A percentile compares a stretch with the other conserved stretches of the same genome.
phyloP scores from a whole-genome alignment of 768 basidiomycete genomes.

The Neoboletus magnificus region DNA sequence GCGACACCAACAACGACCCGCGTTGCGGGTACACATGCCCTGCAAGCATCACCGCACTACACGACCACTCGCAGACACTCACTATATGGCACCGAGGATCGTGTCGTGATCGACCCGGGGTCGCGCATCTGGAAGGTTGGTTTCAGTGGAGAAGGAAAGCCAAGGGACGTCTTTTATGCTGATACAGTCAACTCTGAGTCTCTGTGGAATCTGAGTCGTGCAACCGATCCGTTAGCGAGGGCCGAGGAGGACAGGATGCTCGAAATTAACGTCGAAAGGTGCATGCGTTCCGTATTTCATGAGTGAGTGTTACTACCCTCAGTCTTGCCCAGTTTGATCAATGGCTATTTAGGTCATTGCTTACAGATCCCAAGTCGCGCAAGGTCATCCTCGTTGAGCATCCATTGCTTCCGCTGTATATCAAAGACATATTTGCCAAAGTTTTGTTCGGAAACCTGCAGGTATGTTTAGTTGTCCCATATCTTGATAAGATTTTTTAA shows the following conservation, averaged over 20 bases:
- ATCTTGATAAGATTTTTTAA: neutral
- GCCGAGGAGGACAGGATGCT: conserved; percentile 74
- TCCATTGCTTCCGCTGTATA: conserved; percentile 76
- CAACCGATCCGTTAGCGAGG: conserved; percentile 50
- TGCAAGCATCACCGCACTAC: conserved; percentile 81
- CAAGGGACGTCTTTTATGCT: conserved; percentile 81
- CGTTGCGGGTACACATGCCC: conserved; percentile 41
- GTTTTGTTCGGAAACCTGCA: conserved; percentile 89
- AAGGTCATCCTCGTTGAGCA: conserved; percentile 94
- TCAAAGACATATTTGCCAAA: conserved; percentile 85
- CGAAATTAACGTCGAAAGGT: conserved; percentile 63
- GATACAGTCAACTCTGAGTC: conserved; percentile 40
- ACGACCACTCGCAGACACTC: conserved; percentile 85
- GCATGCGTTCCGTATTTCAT: conserved; percentile 76
- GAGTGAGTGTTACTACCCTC: conserved; percentile 50
- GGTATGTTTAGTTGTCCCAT: conserved; percentile 36
- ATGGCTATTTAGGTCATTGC: conserved; percentile 61
- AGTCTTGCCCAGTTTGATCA: conserved; percentile 8
- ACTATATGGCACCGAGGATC: conserved; percentile 94
- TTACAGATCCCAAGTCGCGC: conserved; percentile 92
- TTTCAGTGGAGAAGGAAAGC: conserved; percentile 92
- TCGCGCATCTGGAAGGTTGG: conserved; percentile 96
- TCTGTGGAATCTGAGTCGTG: conserved; percentile 61
- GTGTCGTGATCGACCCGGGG: conserved; percentile 92
- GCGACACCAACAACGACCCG: conserved; percentile 60